Base-by-base conservation (phyloP, 192 early-diverging fungal genomes). In the Coemansia sp. region DNA sequence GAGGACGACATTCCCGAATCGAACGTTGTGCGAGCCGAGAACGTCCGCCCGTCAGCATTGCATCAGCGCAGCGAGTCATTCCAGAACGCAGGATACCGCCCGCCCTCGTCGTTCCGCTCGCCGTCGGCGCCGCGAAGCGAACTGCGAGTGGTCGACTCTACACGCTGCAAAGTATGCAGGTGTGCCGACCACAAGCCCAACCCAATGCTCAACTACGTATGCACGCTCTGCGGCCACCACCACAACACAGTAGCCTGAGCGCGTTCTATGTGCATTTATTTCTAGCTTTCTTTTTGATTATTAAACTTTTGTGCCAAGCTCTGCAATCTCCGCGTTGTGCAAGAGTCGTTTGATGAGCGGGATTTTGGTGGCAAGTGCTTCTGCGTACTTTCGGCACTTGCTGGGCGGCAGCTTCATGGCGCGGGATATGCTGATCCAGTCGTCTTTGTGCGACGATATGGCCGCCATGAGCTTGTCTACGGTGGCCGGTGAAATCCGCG, bases 201-300 rank as follows among this genome's bases (percentile, higher is more conserved):
- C 77, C 86, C 88, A 12, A 93, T 93, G 73, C 87, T 88, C 61
- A 77, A 81, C 35, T 86, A 81, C 22, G 84, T 83, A 59, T 96
- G 94, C 75, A 92, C 82, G 69, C 91, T 88, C 64, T 96, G 94
- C 78, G n/a, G n/a, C n/a, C 91, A 86, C 70, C 94, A 95, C 69
- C 81, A 78, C 23, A 90, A 93, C 56, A 78, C 59, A 20, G 22
- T 24, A 20, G 32, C 20, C 11, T 20, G 41, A 43, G 10, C n/a
- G n/a, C n/a, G 16, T 18, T n/a, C 48, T 19, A 4, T 16, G 9
- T 19, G 19, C 49, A 16, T 50, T 54, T 22, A 23, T 11, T 37
- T 41, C 38, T 51, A n/a, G 13, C n/a, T 54, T n/a, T 53, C 32
- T 52, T 64, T 64, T 56, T 19, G n/a, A 26, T 52, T 50, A 27